Evolutionary conservation across 139 green algal genomes (phyloP), one percentile per base, ranked within the genome.

Genomic region (Picochlorum sp.): DNA sequence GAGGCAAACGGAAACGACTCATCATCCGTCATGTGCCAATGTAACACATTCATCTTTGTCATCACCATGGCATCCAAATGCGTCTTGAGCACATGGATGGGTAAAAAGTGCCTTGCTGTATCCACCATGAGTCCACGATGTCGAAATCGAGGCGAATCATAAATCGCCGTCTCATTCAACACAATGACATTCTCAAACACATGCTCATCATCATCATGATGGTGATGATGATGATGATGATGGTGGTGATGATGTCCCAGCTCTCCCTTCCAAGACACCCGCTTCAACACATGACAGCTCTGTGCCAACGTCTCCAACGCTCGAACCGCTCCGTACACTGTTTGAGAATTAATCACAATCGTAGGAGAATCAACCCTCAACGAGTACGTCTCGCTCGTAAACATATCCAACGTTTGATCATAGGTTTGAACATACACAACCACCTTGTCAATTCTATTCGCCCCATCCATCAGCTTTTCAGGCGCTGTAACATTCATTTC

Each of bases 11-110:
- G 65, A 50, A 81, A 83, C 56, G 67, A 73, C 72, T 73, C 21
- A 60, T 85, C 76, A 50, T 87, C 81, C 10, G 73, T 68, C 4
- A 80, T 66, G 64, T 87, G 81, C 79, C 79, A 86, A 67, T 87
- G 81, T 45, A 87, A 68, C 14, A 77, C 67, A 60, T 88, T 88
- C 47, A 87, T 44, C 62, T 86, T 87, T 20, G 65, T 31, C 26
- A 62, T 65, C 11, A 71, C 63, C 80, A 88, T 83, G 26, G 77
- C 80, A 34, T 88, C 80, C 30, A 88, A 38, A 14, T 76, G 57
- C 13, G 58, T 20, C 58, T 65, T 65, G 60, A 88, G 63, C 47
- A 54, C 16, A 18, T 18, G 9, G 3, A 23, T 13, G 15, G 81
- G 79, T 26, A 88, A 62, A 57, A 77, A 88, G 57, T 88, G 79